Evolutionary conservation across 768 basidiomycete genomes (phyloP).

Genomic region (Boletus sp.): DNA sequence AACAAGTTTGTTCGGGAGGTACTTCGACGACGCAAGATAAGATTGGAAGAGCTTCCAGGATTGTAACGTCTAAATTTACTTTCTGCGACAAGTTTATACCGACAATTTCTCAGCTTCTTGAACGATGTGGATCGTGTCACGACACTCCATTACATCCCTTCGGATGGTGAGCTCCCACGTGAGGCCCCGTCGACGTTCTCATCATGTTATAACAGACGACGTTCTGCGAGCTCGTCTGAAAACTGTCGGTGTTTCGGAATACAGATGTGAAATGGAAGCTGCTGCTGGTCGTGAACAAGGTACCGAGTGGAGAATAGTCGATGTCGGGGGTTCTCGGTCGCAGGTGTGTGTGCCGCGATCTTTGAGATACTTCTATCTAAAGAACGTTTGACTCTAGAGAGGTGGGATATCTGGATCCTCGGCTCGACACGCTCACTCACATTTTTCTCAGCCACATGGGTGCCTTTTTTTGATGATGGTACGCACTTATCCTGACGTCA

Average conservation of each 20-base stretch:
- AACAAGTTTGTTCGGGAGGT: conserved; percentile 44
- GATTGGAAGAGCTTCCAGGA: conserved; percentile 50
- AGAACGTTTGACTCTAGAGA: conserved; percentile 26
- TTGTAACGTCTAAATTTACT: conserved; percentile 36
- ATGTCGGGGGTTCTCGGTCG: conserved; percentile 52
- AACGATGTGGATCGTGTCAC: conserved; percentile 53
- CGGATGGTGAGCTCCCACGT: conserved; percentile 38
- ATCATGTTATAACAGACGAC: conserved; percentile 39
- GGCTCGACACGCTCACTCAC: conserved; percentile 9
- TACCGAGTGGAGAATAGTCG: conserved; percentile 54
- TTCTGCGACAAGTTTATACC: background rate
- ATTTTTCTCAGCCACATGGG: conserved; percentile 44
- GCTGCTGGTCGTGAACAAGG: conserved; percentile 48
- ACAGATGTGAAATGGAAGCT: conserved; percentile 79
- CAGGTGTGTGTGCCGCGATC: conserved; percentile 37
- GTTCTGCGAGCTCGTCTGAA: conserved; percentile 53
- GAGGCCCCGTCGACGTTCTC: background rate
- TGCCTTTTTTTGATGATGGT: conserved; percentile 57
- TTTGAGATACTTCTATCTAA: background rate
- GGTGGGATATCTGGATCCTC: conserved; percentile 26
- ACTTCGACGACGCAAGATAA: conserved; percentile 42
- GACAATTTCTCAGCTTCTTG: conserved; percentile 37
- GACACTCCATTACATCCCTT: conserved; percentile 42
- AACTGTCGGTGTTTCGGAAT: conserved; percentile 77
- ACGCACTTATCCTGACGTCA: background rate